Base-by-base conservation (phyloP, 176 grass and related monocot genomes). In the Pontederia paniculata region DNA sequence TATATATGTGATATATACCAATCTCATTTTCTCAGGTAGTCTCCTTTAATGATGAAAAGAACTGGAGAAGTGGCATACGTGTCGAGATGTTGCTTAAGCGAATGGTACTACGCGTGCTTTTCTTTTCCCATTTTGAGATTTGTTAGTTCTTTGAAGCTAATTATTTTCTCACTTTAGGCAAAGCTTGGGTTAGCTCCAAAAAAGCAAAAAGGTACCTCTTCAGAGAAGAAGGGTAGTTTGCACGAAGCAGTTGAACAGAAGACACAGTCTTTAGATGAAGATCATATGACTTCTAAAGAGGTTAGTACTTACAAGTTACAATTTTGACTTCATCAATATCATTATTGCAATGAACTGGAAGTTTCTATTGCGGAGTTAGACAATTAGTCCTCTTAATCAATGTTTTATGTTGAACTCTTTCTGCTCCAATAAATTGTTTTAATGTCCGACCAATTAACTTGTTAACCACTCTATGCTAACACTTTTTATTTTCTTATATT, bases 51-150 rank as follows among this genome's bases (percentile, higher is more conserved):
- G 86, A 91, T 55, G 72, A 74, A 74, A 82, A 77, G n/a, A 86
- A 98, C 71, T 91, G 93, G 83, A 98, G 80, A 79, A 84, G 67
- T 79, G 93, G 93, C 17, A 77, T 84, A 80, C 72, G 81, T 79
- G 93, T 98, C 57, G 61, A 77, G 70, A 74, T 76, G 73, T 68
- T 88, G 62, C 43, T 77, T 37, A 97, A 97, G 78, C 61, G 48
- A 76, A 78, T 42, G 73, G 74, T 76, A 71, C 10, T 68, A 48
- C 65, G 58, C 70, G 56, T 45, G 4, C 17, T 60, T 5, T 41
- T 11, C 28, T 50, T 21, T 28, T 47, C 6, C 19, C 13, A 45
- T 45, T 20, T 44, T 60, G 48, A 21, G 46, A 21, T 17, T 52
- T 16, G 12, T 48, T 12, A 10, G 42, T 37, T 37, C 10, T 50